Evolutionary conservation across 2,329 filamentous ascomycete species (phyloP), one percentile per base, ranked within the genome.

Genomic region (Sarocladium brachiariae): DNA sequence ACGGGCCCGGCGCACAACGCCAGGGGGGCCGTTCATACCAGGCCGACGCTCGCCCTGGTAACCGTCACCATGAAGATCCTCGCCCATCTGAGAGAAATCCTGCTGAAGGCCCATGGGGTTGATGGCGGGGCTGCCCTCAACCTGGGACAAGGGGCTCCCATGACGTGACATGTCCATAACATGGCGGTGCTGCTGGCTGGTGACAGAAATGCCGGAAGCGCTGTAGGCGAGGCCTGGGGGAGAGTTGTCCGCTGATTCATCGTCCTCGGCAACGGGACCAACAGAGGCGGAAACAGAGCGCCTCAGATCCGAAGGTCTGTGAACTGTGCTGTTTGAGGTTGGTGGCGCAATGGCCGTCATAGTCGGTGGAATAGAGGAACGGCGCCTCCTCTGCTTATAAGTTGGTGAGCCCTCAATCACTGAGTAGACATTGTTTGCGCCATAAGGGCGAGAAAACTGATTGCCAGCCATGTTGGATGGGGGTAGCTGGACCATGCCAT

Each of bases 331-430:
- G 50, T 82, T 80, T 37, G 78, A 77, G 43, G 81, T 77, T n/a
- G 85, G 80, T 47, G 81, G 81, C 55, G 84, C 81, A 54, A 86
- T 83, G 39, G 79, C 80, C 52, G 79, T 77, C 65, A 90, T 81
- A 58, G 86, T 82, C 11, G 88, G 86, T 21, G 92, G 90, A 55
- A 97, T 89, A 37, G 92, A 97, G 31, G 93, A 96, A 55, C 93
- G 87, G 58, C 93, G 84, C 67, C 93, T 82, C 61, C 93, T 83
- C 75, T 97, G 93, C 80, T 99, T 99, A 75, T 99, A 99, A 33
- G 93, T 97, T 11, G 93, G 93, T 24, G 93, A 99, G 46, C 93
- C 93, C 73, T 99, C 93, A 64, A 97, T 93, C 47, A 96, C 91
- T 46, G 89, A 92, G 74, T 95, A 96, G 59, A 93, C 87, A 65